phyloP scores from a whole-genome alignment of 2,329 filamentous ascomycete genomes.

The Talaromyces albobiverticillius region DNA sequence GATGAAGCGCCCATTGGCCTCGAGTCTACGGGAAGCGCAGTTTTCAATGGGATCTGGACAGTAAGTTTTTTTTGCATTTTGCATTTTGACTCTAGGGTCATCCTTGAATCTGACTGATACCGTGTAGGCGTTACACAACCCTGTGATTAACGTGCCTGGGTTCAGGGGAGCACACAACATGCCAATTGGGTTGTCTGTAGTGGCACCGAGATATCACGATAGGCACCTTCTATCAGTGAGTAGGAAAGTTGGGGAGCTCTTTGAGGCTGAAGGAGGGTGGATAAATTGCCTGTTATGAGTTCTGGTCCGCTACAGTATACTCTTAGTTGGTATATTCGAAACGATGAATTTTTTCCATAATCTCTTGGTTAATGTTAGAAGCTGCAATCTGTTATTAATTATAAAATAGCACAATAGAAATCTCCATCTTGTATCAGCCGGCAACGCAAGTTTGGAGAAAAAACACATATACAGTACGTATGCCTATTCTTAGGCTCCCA shows the following conservation, averaged over 20 bases:
- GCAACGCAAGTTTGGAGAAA: too few species aligned
- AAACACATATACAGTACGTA: too few species aligned
- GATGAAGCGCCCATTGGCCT: constrained; percentile 60
- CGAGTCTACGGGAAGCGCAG: constrained; percentile 50
- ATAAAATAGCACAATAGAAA: too few species aligned
- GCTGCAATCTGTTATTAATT: too few species aligned
- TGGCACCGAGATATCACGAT: constrained; percentile 48
- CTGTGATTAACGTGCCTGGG: constrained; percentile 62
- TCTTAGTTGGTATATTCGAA: too few species aligned
- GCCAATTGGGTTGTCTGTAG: constrained; percentile 59
- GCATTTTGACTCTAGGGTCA: too few species aligned
- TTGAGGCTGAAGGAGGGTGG: constrained; percentile 5
- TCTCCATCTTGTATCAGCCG: too few species aligned
- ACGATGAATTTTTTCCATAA: too few species aligned
- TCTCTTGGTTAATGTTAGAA: too few species aligned
- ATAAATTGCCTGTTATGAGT: too few species aligned
- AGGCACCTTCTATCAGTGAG: not conserved
- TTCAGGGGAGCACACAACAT: constrained; percentile 57
- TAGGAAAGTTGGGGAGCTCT: constrained; percentile 1
- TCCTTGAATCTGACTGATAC: constrained; percentile 18
- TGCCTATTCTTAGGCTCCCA: too few species aligned
- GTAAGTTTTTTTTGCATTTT: not conserved
- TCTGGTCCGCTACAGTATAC: too few species aligned
- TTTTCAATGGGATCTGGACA: not conserved
- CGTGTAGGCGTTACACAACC: constrained; percentile 50